Base-by-base conservation (phyloP, 2,329 filamentous ascomycete genomes). In the Fusarium sp. region DNA sequence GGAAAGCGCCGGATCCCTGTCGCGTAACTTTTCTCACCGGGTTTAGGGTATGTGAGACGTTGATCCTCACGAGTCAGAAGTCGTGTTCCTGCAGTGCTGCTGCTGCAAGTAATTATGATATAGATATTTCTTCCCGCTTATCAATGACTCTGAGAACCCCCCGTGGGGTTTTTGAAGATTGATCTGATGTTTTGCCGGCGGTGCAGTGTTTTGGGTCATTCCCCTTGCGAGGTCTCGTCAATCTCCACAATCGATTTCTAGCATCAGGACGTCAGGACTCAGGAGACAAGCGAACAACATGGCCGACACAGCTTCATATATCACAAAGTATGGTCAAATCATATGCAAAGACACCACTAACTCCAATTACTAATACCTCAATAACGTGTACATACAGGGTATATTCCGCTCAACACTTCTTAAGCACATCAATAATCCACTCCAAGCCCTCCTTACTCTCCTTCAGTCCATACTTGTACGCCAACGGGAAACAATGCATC, bases 401-500 rank as follows among this genome's bases (percentile, higher is more conserved):
- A 45, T 45, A 37, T 46, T 4, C 29, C 32, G n/a, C 8, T 69
- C 3, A 69, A 11, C 25, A 56, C 4, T 32, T 37, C 24, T 57
- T 48, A 2, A 74, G 22, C 14, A 74, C 52, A 32, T 65, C 45
- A 25, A 73, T 30, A 11, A 75, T 71, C 68, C 72, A 75, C 3
- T 69, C 56, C 24, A 75, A 6, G 0, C 65, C 73, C 22, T 72
- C 55, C 20, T 69, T 81, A 4, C 83, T 81, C 69, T 88, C 86
- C 7, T 73, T 77, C 27, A 88, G 40, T 1, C 81, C 80, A 67
- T 85, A 88, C 3, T 79, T 77, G 47, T 82, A 83, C 2, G 84
- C 82, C 37, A 89, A 74, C 2, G 85, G 81, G 55, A 88, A 89
- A 63, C 85, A 87, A 75, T 90, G 87, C 85, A 90, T 89, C 77